phyloP scores from a whole-genome alignment of 1,139 yeast species.

The Eremothecium cymbalariae region DNA sequence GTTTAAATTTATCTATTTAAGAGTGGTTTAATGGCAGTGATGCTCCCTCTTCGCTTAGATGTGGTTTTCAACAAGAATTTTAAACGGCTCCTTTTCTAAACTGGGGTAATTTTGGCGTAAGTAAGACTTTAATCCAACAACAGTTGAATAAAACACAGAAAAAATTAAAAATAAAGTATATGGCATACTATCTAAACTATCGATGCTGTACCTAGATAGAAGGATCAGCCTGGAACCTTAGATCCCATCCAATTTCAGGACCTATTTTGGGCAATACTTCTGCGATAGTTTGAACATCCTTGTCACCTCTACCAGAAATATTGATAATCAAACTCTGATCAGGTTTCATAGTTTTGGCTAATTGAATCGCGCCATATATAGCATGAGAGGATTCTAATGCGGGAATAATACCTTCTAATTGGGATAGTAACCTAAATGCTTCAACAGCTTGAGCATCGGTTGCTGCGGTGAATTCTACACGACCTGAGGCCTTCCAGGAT shows the following conservation, averaged over 20 bases:
- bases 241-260: constrained; percentile 89
- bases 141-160: no score
- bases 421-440: constrained; percentile 83
- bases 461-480: constrained; percentile 86
- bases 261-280: constrained; percentile 86
- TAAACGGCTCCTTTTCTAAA: no score
- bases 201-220: no score
- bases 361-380: constrained; percentile 77
- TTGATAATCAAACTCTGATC: constrained; percentile 81
- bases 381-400: constrained; percentile 98
- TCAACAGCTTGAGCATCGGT: constrained; percentile 88
- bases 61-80: no score
- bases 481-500: constrained; percentile 86
- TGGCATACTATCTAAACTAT: no score
- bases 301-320: constrained; percentile 97
- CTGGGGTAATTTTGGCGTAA: no score
- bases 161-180: no score
- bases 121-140: no score
- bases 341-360: constrained; percentile 74
- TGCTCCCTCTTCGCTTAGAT: constrained; percentile 1
- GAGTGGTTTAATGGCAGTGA: not conserved
- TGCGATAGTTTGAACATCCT: constrained; percentile 96
- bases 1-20: not conserved
- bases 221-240: constrained; percentile 60
- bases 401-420: constrained; percentile 96